phyloP scores from a whole-genome alignment of 2,329 filamentous ascomycete species.

The Lecanicillium sp. region DNA sequence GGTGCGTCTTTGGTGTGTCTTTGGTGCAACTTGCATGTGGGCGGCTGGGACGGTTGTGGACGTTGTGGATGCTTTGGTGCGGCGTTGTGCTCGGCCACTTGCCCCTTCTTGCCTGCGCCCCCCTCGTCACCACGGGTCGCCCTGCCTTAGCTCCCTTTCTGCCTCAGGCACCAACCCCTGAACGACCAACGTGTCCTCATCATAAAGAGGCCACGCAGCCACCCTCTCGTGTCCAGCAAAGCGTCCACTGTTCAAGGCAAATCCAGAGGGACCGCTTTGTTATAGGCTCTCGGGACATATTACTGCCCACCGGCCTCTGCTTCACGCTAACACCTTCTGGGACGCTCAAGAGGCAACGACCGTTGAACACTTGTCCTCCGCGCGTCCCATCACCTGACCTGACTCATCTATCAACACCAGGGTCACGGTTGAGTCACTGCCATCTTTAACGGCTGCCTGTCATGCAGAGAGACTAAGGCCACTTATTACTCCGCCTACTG shows the following conservation, averaged over 20 bases:
- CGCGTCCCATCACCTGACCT: conserved; percentile 8
- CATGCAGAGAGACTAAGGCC: conserved; percentile 8
- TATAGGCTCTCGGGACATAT: not conserved
- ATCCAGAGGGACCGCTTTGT: not conserved
- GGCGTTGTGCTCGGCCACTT: too few relatives aligned
- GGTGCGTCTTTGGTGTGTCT: too few relatives aligned
- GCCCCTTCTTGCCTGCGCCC: too few relatives aligned
- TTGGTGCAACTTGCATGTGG: too few relatives aligned
- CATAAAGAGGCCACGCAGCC: conserved; percentile 24
- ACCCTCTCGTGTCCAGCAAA: conserved; percentile 11
- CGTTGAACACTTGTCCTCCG: conserved; percentile 20
- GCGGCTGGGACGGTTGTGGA: too few relatives aligned
- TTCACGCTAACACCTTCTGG: not conserved
- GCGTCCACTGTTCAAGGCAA: not conserved
- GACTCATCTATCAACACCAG: conserved; percentile 14
- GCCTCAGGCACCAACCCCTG: conserved; percentile 20
- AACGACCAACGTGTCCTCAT: conserved; percentile 20
- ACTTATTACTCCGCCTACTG: not conserved
- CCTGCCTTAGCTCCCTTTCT: conserved; percentile 9
- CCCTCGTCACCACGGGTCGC: too few relatives aligned
- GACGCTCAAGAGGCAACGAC: conserved; percentile 8
- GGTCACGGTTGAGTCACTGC: conserved; percentile 6
- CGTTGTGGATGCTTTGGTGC: too few relatives aligned
- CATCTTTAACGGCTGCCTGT: conserved; percentile 8
- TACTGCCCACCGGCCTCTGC: not conserved